Evolutionary conservation across 179 eudicot genomes (phyloP).

Genomic region (Heliamphora pulchella): DNA sequence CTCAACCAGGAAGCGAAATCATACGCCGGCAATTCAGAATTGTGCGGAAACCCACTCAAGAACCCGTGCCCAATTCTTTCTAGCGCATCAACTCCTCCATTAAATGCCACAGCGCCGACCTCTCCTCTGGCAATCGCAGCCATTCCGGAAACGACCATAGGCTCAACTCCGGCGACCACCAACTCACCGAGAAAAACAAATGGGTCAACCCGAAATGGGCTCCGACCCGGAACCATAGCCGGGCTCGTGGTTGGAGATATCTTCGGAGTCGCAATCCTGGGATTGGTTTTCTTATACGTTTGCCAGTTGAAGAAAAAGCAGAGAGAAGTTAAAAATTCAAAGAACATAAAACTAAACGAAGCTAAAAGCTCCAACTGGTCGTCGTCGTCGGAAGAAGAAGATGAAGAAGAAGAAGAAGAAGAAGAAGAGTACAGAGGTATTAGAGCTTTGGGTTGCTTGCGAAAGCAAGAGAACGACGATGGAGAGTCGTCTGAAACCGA

Average conservation of each 20-base stretch:
- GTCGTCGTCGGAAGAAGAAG: constrained; percentile 28
- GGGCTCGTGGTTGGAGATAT: constrained; percentile 67
- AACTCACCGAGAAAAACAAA: constrained; percentile 21
- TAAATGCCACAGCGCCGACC: constrained; percentile 25
- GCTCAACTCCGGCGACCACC: constrained; percentile 23
- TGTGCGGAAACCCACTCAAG: constrained; percentile 57
- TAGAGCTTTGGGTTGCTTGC: constrained; percentile 52
- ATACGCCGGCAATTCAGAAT: constrained; percentile 50
- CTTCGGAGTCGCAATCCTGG: constrained; percentile 45
- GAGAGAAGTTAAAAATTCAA: constrained; percentile 11
- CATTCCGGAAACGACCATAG: constrained; percentile 40
- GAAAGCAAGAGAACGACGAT: constrained; percentile 30
- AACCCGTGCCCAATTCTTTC: constrained; percentile 47
- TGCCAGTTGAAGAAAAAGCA: constrained; percentile 25
- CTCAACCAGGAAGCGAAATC: constrained; percentile 36
- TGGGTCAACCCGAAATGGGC: constrained; percentile 18
- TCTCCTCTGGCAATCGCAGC: constrained; percentile 83
- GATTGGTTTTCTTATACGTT: constrained; percentile 34
- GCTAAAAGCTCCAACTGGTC: constrained; percentile 35
- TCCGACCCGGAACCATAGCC: constrained; percentile 43
- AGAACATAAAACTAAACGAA: constrained; percentile 13
- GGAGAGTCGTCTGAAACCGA: constrained; percentile 29
- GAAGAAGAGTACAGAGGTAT: constrained; percentile 40
- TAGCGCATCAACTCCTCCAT: constrained; percentile 31
- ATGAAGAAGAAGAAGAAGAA: too few species aligned